phyloP scores from a whole-genome alignment of 257 asterid genomes.

The Eucommia ulmoides region DNA sequence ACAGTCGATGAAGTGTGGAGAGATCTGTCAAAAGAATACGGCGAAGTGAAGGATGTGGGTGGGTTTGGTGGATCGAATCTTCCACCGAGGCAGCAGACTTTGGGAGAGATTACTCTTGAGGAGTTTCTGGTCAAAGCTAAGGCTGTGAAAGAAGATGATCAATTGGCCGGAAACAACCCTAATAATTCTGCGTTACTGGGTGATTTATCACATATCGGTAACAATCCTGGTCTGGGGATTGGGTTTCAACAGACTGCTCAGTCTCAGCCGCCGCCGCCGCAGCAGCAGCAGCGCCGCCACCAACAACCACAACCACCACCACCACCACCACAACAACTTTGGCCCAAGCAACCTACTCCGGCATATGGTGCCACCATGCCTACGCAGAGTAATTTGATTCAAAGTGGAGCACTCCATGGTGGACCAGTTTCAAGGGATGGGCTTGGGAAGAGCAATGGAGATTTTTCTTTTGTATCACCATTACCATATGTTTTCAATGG shows the following conservation, averaged over 20 bases:
- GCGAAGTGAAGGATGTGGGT: background rate
- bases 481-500: conserved; percentile 4
- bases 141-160: conserved; percentile 3
- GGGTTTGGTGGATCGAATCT: conserved; percentile 1
- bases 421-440: conserved; percentile 4
- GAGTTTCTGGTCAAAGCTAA: conserved; percentile 5
- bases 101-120: conserved; percentile 6
- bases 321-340: too few species aligned
- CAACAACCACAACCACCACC: too few species aligned
- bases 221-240: background rate
- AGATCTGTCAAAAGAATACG: conserved; percentile 3
- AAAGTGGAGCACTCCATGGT: conserved; percentile 1
- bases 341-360: background rate
- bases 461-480: conserved; percentile 2
- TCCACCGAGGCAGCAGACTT: conserved; percentile 2
- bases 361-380: background rate
- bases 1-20: conserved; percentile 6
- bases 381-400: background rate
- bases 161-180: background rate
- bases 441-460: conserved; percentile 6
- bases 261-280: background rate
- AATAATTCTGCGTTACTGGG: background rate
- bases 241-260: conserved; percentile 1
- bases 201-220: background rate
- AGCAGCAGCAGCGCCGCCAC: background rate